Evolutionary conservation across 208 protist species (phyloP), one percentile per base, ranked within the genome.

Genomic region (Leishmania martiniquensis): DNA sequence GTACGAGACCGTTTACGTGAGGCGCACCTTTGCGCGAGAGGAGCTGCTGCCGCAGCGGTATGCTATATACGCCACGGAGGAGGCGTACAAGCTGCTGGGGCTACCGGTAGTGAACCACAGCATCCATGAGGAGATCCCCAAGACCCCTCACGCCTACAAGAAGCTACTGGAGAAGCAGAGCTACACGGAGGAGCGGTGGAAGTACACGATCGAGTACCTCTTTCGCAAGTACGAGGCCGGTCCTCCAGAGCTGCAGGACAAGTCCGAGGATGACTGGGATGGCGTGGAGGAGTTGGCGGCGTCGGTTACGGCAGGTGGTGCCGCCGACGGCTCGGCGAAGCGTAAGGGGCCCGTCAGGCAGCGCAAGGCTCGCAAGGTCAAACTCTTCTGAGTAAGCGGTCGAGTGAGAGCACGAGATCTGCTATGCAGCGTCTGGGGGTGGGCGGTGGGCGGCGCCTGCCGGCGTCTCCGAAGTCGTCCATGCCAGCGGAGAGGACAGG

Each of bases 291-390:
- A 93, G 76, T 39, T 87, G 9, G 68, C 85, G 42, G 66, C 83
- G 37, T 78, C 84, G 47, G 72, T 84, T 29, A 68, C 81, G 4
- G 84, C 76, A 22, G 78, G 80, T 22, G 74, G 80, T 0, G 52
- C 59, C 2, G 83, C 84, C 52, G 91, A 90, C 32, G 89, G 89
- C 6, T 76, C 74, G 29, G 72, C 83, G 39, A 87, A 86, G 75
- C 91, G 91, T 65, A 95, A 94, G 84, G 92, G 92, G 0, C 90
- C 92, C 45, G 85, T 96, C 76, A 95, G 93, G 80, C 90, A 95
- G 62, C 91, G 94, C 84, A 97, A 97, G 86, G 94, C 94, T 2
- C 82, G 92, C 67, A 97, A 97, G 83, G 91, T 97, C 72, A 97
- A 96, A 76, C 87, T 97, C 15, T 97, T 95, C 72, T 97, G 92